Evolutionary conservation across 306 rosid species (phyloP), one percentile per base, ranked within the genome.

Genomic region (Sechiopsis laciniata): DNA sequence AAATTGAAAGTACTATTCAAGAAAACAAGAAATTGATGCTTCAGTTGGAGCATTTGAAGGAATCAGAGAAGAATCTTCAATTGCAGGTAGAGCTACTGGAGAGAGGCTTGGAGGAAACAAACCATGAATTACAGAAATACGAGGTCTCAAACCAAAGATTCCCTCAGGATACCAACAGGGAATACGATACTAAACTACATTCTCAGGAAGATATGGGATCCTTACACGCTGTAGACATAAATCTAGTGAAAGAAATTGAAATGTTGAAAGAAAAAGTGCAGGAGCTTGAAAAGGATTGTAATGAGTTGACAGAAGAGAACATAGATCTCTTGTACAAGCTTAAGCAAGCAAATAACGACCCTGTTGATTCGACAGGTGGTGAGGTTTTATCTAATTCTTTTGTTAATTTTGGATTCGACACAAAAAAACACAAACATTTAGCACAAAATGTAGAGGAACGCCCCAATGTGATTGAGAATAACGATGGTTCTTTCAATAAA

Each of bases 231-330:
- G 81, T 58, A 71, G 87, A 84, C 75, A 84, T 56, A 42, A 76
- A 81, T 85, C 81, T 84, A 78, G 73, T 85, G 26, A 84, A 80
- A 71, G 87, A 91, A 82, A 82, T 91, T 16, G 82, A 89, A 72
- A 75, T 53, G 21, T 79, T 94, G 79, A 88, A 79, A 79, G 92
- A 86, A 78, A 94, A 91, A 84, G 74, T 94, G 79, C 83, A 88
- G 82, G 97, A 91, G 81, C 89, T 91, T 73, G 99, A 94, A 84
- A 81, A 78, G 75, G 99, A 94, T 82, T 91, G 99, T 82, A 88
- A 81, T 78, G 99, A 94, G 85, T 83, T 94, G 78, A 94, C 99
- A 1, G 88, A 94, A 8, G 99, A 94, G 85, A 94, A 94, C 86
- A 88, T 94, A 57, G 95, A 91, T 29, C 97, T 94, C 82, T 73